Base-by-base conservation (phyloP, 345 rosid genomes). In the Euclidium syriacum region DNA sequence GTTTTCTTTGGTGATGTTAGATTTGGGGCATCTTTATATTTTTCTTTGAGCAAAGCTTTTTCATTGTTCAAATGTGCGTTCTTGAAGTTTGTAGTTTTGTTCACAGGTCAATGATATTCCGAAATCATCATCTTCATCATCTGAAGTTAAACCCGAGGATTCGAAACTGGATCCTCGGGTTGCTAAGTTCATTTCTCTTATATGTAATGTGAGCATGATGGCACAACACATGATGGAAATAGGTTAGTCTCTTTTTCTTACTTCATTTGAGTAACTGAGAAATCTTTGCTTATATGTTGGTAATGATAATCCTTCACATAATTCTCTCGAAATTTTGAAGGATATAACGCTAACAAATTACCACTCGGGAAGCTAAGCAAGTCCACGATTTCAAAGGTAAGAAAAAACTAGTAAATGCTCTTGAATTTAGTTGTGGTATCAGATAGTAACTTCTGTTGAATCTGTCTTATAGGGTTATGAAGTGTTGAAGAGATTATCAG, bases 361-460 rank as follows among this genome's bases (percentile, higher is more conserved):
- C 96, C 98, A 17, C 96, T 91, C 34, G 98, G 98, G 11, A 91
- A 85, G 75, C 79, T 91, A 61, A 91, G 96, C 81, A 85, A 79
- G 80, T 64, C 90, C 57, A 88, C 88, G 43, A 80, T 91, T 12
- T 54, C 22, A 27, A 72, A 36, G 71, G 69, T 73, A 62, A 57
- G 17, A 14, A 38, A n/a, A n/a, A n/a, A n/a, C n/a, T 73, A 34
- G 33, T 19, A 34, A 41, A 34, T 42, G 42, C 10, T 41, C 4
- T 16, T 22, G 7, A 58, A 33, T 48, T 27, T 63, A 58, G 44
- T 12, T 49, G 64, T 16, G 43, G 38, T 58, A 11, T 9, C 24
- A 35, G 30, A 65, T 57, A 30, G 67, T 44, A 64, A 20, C 64
- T 65, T 32, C 56, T 16, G 38, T 47, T 64, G 24, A 32, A 65